Conservation (phyloP, 441 rosid genomes). For the Eutrema salsugineum region DNA sequence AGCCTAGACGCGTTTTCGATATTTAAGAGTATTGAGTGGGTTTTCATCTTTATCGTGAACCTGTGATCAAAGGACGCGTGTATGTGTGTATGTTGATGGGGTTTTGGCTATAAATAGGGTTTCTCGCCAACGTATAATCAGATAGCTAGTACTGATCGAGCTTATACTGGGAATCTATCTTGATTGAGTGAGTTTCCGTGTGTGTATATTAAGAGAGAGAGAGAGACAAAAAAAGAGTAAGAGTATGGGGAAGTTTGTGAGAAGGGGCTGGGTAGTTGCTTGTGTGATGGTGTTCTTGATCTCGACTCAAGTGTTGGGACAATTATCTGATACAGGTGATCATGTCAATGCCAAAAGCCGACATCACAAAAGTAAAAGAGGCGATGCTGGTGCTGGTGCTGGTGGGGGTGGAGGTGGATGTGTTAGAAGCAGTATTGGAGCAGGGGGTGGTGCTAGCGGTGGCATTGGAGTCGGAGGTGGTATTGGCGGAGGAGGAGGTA, state of each 20-base stretch:
- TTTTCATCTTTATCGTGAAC: slow-evolving; percentile 3
- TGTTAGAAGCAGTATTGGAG: not conserved
- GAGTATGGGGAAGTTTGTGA: slow-evolving; percentile 5
- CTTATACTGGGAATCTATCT: slow-evolving; percentile 6
- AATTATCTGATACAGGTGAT: not conserved
- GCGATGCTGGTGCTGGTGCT: not conserved
- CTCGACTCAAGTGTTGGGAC: slow-evolving; percentile 22
- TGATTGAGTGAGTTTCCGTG: not conserved
- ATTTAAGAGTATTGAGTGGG: not conserved
- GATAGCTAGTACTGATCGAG: not conserved
- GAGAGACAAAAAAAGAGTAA: not conserved
- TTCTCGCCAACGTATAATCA: not conserved
- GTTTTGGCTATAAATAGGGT: slow-evolving; percentile 21
- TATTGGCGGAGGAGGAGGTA: not conserved
- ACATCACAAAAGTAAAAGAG: not conserved
- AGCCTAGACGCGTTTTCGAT: slow-evolving; percentile 24
- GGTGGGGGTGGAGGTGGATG: not conserved
- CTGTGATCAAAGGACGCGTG: not conserved
- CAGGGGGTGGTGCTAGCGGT: slow-evolving; percentile 13
- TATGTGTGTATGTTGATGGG: not conserved
- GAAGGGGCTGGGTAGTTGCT: slow-evolving; percentile 1
- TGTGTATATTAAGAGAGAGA: not conserved
- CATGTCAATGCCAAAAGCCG: not conserved
- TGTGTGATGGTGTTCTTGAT: slow-evolving; percentile 3
- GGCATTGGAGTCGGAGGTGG: slow-evolving; percentile 4